Percentiles rank a stretch among this genome's conserved stretches.
Evolutionary conservation across 2,329 filamentous ascomycete species (phyloP).

Genomic region (Exophiala oligosperma): DNA sequence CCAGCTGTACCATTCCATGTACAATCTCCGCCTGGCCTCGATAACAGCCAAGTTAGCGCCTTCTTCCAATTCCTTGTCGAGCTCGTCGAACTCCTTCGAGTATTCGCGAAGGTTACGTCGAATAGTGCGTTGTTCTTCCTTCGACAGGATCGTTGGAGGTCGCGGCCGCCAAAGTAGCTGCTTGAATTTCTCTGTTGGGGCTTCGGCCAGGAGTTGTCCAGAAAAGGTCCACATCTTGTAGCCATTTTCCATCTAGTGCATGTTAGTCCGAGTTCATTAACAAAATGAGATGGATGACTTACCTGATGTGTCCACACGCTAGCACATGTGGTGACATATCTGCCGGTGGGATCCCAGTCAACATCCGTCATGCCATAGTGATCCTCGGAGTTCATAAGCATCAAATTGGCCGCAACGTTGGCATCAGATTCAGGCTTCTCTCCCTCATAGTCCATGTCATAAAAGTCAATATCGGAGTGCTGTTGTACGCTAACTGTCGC

Average conservation of each 20-base stretch:
- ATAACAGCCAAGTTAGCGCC: constrained; percentile 93
- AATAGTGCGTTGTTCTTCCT: constrained; percentile 96
- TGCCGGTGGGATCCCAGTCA: constrained; percentile 95
- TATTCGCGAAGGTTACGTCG: constrained; percentile 99
- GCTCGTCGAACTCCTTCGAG: constrained; percentile 89
- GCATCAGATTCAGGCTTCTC: constrained; percentile 93
- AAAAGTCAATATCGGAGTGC: constrained; percentile 95
- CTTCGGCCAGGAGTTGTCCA: constrained; percentile 83
- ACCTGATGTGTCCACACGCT: constrained; percentile 95
- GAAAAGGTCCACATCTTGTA: constrained; percentile 98
- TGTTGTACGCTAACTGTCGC: constrained; percentile 91
- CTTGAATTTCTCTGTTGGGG: constrained; percentile 95
- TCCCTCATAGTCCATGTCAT: constrained; percentile 95
- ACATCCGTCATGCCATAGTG: constrained; percentile 98
- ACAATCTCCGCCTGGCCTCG: constrained; percentile 75
- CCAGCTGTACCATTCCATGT: constrained; percentile 90
- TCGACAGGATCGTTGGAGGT: constrained; percentile 83
- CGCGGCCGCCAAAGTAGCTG: constrained; percentile 94
- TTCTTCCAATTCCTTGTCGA: constrained; percentile 89
- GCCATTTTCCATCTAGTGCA: constrained; percentile 88
- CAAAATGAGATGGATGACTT: constrained; percentile 42
- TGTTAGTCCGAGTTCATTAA: background rate
- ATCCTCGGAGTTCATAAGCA: constrained; percentile 89
- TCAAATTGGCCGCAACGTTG: constrained; percentile 89
- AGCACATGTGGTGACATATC: constrained; percentile 90